phyloP scores from a whole-genome alignment of 179 eudicot genomes.

The Vitellaria paradoxa region DNA sequence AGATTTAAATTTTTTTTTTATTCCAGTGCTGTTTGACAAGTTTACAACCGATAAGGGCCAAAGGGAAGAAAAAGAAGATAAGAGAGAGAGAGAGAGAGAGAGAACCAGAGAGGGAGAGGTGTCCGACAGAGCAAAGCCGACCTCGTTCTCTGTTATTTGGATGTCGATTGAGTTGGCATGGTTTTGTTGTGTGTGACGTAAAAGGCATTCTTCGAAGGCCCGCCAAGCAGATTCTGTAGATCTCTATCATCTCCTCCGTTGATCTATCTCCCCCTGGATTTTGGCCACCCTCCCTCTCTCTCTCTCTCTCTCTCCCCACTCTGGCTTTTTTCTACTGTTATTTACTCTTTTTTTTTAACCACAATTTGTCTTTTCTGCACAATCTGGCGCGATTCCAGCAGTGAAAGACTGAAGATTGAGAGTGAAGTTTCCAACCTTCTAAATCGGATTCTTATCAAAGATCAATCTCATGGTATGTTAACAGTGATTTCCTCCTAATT shows the following conservation, averaged over 20 bases:
- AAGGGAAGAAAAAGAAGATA: too few relatives aligned
- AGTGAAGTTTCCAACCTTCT: neutral
- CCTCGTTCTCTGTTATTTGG: too few relatives aligned
- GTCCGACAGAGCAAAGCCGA: too few relatives aligned
- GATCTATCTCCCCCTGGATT: too few relatives aligned
- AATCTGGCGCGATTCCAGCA: constrained; percentile 7
- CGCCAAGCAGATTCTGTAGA: too few relatives aligned
- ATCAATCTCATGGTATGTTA: constrained; percentile 2
- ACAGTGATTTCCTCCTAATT: neutral
- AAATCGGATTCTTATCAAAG: neutral
- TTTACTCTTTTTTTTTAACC: neutral
- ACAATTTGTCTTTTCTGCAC: neutral
- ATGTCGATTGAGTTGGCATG: neutral
- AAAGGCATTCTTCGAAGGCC: too few relatives aligned
- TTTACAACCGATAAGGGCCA: too few relatives aligned
- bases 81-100: too few relatives aligned
- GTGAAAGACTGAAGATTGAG: neutral
- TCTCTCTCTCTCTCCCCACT: neutral
- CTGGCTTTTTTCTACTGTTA: neutral
- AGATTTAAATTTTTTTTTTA: too few relatives aligned
- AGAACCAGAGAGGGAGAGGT: too few relatives aligned
- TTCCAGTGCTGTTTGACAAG: too few relatives aligned
- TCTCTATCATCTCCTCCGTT: too few relatives aligned
- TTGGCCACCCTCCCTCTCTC: neutral
- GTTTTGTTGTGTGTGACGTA: neutral